These are phyloP conservation scores for Trichophaea hybrida DNA, from an alignment of 2,329 filamentous ascomycete genomes.

Conservation along the genomic window DNA sequence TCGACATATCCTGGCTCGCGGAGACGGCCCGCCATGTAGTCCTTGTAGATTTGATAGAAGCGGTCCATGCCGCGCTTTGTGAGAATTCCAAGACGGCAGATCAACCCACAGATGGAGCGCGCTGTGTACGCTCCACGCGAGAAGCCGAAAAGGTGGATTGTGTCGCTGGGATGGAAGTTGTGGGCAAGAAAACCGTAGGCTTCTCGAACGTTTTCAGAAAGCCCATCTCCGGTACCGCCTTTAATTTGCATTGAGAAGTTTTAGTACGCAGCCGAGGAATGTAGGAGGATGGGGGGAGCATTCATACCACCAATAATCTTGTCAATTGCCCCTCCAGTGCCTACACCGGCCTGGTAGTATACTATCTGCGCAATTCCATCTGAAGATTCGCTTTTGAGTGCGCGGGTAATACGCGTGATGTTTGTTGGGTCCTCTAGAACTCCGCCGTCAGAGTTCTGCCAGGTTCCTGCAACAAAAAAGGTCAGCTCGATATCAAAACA, in stretches of 20 bases:
- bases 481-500: not conserved
- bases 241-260: conserved; percentile 2
- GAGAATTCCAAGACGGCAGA: conserved; percentile 39
- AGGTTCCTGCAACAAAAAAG: conserved; percentile 18
- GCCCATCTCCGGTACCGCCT: conserved; percentile 24
- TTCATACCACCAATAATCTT: conserved; percentile 18
- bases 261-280: not conserved
- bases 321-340: conserved; percentile 33
- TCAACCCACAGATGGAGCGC: conserved; percentile 42
- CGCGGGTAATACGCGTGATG: conserved; percentile 45
- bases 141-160: conserved; percentile 43
- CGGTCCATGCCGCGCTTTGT: conserved; percentile 41
- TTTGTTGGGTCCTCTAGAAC: conserved; percentile 31
- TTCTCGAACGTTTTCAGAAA: conserved; percentile 35
- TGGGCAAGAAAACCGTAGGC: conserved; percentile 43
- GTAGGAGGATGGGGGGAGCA: not conserved
- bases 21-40: not conserved
- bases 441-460: conserved; percentile 25
- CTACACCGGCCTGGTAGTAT: conserved; percentile 48
- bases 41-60: conserved; percentile 44
- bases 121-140: conserved; percentile 45
- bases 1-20: conserved; percentile 13
- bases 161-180: conserved; percentile 37
- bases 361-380: conserved; percentile 45
- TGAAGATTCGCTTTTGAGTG: conserved; percentile 37